These are phyloP conservation scores for Scedosporium boydii DNA, from an alignment of 2,329 filamentous ascomycete species.

Conservation along the genomic window DNA sequence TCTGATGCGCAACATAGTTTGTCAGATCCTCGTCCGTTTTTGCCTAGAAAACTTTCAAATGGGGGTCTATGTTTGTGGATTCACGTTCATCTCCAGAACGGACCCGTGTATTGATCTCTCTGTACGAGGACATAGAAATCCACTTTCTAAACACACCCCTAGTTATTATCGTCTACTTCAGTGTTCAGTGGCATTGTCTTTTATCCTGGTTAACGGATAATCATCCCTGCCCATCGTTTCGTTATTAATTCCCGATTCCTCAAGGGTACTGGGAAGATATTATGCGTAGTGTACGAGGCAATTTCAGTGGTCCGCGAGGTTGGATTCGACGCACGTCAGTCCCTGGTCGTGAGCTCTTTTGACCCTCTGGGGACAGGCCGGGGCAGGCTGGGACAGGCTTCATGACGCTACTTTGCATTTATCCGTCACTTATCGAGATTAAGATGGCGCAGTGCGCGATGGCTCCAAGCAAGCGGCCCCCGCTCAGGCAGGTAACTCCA, in stretches of 20 bases:
- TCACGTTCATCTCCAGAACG: neutral
- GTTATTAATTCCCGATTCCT: neutral
- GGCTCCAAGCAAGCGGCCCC: neutral
- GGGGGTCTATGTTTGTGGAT: neutral
- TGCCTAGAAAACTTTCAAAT: neutral
- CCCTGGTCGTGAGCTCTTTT: neutral
- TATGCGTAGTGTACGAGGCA: neutral
- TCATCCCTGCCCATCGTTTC: neutral
- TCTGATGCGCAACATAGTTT: conserved; percentile 1
- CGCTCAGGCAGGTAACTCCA: neutral
- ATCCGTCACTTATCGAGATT: neutral
- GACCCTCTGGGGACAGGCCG: neutral
- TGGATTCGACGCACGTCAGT: too few species aligned
- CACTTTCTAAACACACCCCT: neutral
- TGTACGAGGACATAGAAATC: neutral
- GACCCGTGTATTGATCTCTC: neutral
- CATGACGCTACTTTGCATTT: neutral
- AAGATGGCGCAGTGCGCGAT: neutral
- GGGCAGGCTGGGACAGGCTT: neutral
- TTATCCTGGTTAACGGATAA: neutral
- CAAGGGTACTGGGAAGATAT: neutral
- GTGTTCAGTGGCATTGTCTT: neutral
- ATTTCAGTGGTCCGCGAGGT: too few species aligned
- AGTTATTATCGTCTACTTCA: neutral
- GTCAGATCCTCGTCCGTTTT: neutral